Evolutionary conservation across 2,329 filamentous ascomycete genomes (phyloP), one percentile per base, ranked within the genome.

Genomic region (Apiospora hydei): DNA sequence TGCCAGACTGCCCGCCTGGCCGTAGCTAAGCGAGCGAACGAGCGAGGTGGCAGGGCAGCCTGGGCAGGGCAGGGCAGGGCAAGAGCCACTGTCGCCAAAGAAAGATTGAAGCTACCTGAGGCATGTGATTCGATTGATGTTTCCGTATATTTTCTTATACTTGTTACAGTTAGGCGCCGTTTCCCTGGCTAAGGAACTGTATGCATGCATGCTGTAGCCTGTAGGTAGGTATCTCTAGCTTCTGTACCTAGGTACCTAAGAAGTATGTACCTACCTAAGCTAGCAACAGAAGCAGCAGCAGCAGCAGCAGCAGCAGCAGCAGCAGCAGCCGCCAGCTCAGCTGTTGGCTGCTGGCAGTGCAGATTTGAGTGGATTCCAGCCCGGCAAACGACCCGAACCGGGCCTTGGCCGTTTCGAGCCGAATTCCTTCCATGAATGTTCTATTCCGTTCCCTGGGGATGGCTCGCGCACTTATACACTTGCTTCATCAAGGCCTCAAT

Each of bases 401-500:
- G 46, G 46, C 21, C 46, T n/a, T 49, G 21, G 21, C 21, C 46
- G 46, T 49, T 49, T 49, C 46, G 21, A 8, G 46, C 21, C 18
- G 46, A 49, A 8, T 49, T 49, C 46, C 46, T n/a, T n/a, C 21
- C 46, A 49, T 61, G 30, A 5, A 61, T 38, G 38, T 61, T 38
- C 53, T 18, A 61, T 2, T 21, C 3, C n/a, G 11, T 38, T 38
- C 30, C 53, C 21, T 21, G 30, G 53, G 8, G 34, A 61, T 34
- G 30, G 49, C 53, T 21, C 30, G 18, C 10, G 7, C 53, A 16
- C 26, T 61, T 8, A 11, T 21, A n/a, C 30, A 38, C 34, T n/a
- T n/a, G 21, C 34, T n/a, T n/a, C 34, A 64, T 64, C 57, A 64
- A 38, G 57, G 34, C 30, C 34, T 64, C 57, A 64, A 64, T 64